Evolutionary conservation across 169 alveolate genomes (phyloP).

Genomic region (Perkinsus chesapeaki): DNA sequence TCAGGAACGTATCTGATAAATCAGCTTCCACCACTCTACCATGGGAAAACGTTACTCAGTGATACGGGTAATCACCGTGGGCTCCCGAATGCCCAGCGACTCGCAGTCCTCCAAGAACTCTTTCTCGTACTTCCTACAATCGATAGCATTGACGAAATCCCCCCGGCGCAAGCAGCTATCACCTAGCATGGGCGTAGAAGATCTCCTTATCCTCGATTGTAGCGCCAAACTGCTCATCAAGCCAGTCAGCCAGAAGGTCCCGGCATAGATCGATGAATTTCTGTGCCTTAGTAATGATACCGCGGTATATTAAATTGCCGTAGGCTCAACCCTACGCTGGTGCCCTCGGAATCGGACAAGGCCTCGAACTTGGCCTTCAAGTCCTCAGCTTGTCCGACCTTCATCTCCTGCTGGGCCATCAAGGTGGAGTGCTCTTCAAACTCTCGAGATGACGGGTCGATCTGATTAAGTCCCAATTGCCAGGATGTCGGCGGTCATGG

Average conservation of each 20-base stretch:
- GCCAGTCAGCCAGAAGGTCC: constrained; percentile 13
- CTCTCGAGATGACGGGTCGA: neutral
- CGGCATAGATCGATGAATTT: neutral
- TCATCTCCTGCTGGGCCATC: neutral
- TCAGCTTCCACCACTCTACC: neutral
- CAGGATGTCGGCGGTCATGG: neutral
- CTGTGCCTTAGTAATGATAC: neutral
- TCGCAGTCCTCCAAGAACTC: constrained; percentile 17
- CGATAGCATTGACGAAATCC: constrained; percentile 15
- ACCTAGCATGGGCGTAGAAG: constrained; percentile 16
- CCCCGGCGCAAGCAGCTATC: constrained; percentile 16
- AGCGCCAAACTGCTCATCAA: constrained; percentile 6
- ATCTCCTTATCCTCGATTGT: constrained; percentile 4
- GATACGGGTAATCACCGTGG: neutral
- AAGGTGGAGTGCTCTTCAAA: neutral
- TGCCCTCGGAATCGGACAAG: neutral
- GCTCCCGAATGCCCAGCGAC: constrained; percentile 10
- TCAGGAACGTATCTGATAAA: constrained; percentile 1
- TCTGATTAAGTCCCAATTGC: neutral
- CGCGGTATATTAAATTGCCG: neutral
- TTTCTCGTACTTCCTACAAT: neutral
- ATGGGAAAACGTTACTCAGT: neutral
- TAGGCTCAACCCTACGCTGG: neutral
- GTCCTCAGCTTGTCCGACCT: neutral
- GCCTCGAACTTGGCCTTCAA: neutral